Base-by-base conservation (phyloP, 306 rosid genomes). In the Clitoria ternatea region DNA sequence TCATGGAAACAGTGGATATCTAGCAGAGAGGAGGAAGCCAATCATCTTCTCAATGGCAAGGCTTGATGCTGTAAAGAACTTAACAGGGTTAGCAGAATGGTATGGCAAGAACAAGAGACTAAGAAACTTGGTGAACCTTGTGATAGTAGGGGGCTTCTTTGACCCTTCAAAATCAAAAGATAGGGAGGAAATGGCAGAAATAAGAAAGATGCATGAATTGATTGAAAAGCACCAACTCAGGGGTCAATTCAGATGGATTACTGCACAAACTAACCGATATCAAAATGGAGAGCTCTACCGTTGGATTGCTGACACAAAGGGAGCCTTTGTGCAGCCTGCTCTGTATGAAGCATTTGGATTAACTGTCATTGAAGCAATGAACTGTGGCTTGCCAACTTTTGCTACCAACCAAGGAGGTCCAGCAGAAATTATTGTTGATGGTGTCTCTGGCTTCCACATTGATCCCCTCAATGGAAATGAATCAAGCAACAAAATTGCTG, bases 341-440 rank as follows among this genome's bases (percentile, higher is more conserved):
- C 66, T 93, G 7, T 93, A 88, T 79, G 98, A 93, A 84, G 97
- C 98, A 59, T 93, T 92, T 62, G 98, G 98, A 29, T 87, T 93
- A 14, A 93, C 98, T 18, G 98, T 93, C 76, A 93, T 93, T 55
- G 98, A 93, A 84, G 98, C 98, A 77, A 93, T 93, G 98, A 93
- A 86, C 82, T 90, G 93, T 69, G 98, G 97, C 53, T 76, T 93
- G 67, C 97, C 98, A 15, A 90, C 97, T 23, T 93, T 93, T 87
- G 98, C 97, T 20, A 93, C 98, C 36, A 93, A 84, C 63, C 98
- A 93, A 86, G 98, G 98, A 17, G 98, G 98, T 30, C 98, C 98
- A 0, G 96, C 98, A 43, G 97, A 93, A 84, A 90, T 90, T 67
- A 88, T 93, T 47, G 85, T 90, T 39, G 97, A 90, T 81, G 96